Percentiles rank a stretch among this genome's conserved stretches.
Conservation (phyloP, 1,284 basidiomycete genomes). For the Trichosporon sp. region DNA sequence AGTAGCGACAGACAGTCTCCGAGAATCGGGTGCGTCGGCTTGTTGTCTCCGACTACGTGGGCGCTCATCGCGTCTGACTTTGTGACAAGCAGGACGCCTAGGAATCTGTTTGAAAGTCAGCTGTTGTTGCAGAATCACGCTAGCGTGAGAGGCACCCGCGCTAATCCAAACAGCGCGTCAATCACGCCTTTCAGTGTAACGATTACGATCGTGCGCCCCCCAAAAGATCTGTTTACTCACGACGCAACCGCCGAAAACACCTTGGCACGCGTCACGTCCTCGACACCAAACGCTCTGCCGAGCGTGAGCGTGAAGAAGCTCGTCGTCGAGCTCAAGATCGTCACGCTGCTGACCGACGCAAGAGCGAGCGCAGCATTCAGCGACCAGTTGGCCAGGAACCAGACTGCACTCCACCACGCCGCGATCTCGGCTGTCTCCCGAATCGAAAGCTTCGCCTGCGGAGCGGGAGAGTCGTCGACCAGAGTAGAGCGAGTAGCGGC, state of each 20-base stretch:
- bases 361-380: slow-evolving; percentile 73
- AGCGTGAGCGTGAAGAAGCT: slow-evolving; percentile 90
- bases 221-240: slow-evolving; percentile 49
- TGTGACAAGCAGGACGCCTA: slow-evolving; percentile 80
- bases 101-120: slow-evolving; percentile 56
- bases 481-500: slow-evolving; percentile 30
- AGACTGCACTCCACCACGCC: slow-evolving; percentile 69
- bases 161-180: background rate
- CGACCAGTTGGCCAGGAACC: slow-evolving; percentile 89
- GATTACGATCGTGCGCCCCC: background rate
- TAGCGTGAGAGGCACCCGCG: background rate
- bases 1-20: slow-evolving; percentile 76
- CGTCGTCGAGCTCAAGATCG: slow-evolving; percentile 79
- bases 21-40: slow-evolving; percentile 49
- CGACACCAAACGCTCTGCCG: slow-evolving; percentile 77
- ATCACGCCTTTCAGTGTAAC: background rate
- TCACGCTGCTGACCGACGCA: slow-evolving; percentile 86
- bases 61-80: slow-evolving; percentile 60
- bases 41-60: slow-evolving; percentile 7
- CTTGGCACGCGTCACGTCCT: slow-evolving; percentile 69
- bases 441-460: slow-evolving; percentile 53
- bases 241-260: slow-evolving; percentile 73
- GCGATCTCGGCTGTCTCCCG: slow-evolving; percentile 71
- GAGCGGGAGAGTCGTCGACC: slow-evolving; percentile 5
- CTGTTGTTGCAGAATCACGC: background rate